These are phyloP conservation scores for Neonectria magnoliae DNA, from an alignment of 2,329 filamentous ascomycete genomes.

Conservation along the genomic window DNA sequence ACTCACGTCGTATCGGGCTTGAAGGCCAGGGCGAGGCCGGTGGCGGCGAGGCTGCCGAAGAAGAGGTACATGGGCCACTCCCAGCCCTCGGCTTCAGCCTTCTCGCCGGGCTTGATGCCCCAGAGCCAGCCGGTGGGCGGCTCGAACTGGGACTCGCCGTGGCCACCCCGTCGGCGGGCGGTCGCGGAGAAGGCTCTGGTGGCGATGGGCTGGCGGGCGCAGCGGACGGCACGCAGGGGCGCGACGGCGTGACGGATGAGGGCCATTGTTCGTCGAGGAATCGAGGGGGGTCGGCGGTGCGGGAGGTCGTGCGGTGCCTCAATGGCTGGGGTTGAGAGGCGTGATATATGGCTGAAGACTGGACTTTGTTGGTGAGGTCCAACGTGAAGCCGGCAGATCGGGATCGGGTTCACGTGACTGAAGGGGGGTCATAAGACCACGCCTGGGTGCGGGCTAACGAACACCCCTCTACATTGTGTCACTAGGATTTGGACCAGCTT, in stretches of 20 bases:
- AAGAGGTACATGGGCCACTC: conserved; percentile 87
- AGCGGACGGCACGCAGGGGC: conserved; percentile 51
- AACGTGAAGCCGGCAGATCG: conserved; percentile 33
- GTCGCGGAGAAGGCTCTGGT: conserved; percentile 57
- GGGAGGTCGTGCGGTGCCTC: conserved; percentile 37
- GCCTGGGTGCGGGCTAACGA: conserved; percentile 8
- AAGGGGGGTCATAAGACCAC: conserved; percentile 18
- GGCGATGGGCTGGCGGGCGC: conserved; percentile 47
- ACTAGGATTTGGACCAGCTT: neutral
- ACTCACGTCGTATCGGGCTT: conserved; percentile 99
- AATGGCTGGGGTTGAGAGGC: conserved; percentile 43
- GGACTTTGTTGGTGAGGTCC: conserved; percentile 34
- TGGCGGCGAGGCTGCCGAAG: conserved; percentile 79
- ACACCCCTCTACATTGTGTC: conserved; percentile 7
- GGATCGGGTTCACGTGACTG: conserved; percentile 39
- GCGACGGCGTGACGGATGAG: conserved; percentile 50
- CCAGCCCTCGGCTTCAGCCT: conserved; percentile 96
- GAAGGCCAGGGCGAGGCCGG: conserved; percentile 86
- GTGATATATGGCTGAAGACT: conserved; percentile 34
- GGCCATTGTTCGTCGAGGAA: conserved; percentile 45
- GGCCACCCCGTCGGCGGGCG: conserved; percentile 53
- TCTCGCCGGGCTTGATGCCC: conserved; percentile 93
- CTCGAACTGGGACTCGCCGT: conserved; percentile 81
- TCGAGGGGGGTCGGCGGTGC: conserved; percentile 35
- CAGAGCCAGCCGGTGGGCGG: conserved; percentile 92